Evolutionary conservation across 441 rosid species (phyloP), one percentile per base, ranked within the genome.

Genomic region (Flueggea neowawraea): DNA sequence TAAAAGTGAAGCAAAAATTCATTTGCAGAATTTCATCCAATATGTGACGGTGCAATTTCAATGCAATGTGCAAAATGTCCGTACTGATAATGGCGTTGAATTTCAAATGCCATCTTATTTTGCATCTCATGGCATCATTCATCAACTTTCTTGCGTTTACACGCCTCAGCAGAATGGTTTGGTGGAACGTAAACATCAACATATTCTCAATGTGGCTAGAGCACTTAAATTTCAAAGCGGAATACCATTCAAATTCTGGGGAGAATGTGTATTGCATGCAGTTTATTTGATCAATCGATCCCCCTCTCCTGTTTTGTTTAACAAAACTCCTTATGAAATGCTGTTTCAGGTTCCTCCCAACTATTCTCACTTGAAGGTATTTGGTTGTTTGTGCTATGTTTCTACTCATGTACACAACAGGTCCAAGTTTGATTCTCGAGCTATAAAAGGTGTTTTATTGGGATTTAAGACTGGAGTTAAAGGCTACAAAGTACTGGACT

Each of bases 161-260:
- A 54, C 33, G 5, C 12, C 57, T 3, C 57, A 54, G 11, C 57
- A 54, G n/a, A 54, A 54, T 54, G 57, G 57, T 10, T 15, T 17
- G 28, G 57, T 54, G 5, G 57, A 54, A 22, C 0, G 57, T 0
- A 54, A 54, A n/a, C 41, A 36, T 4, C 41, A 36, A 3, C 41
- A 36, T 4, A 36, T 51, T 14, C n/a, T 54, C 0, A 28, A 16
- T 54, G 31, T 16, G 2, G 33, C 57, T 0, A 3, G 57, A 6
- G 10, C 57, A 6, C 8, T 54, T 0, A 11, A 3, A 6, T 15
- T 54, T 54, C 31, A 54, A 3, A 12, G 31, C 0, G 7, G 12
- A 0, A 0, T 54, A 7, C 57, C 57, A 6, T 4, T 54, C 8
- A 1, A 11, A 0, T 54, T 16, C 2, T 54, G 33, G 57, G 31